Percentiles rank a stretch among this genome's conserved stretches.
Conservation (phyloP, 768 basidiomycete species). For the Leucosporidium creatinivorum region DNA sequence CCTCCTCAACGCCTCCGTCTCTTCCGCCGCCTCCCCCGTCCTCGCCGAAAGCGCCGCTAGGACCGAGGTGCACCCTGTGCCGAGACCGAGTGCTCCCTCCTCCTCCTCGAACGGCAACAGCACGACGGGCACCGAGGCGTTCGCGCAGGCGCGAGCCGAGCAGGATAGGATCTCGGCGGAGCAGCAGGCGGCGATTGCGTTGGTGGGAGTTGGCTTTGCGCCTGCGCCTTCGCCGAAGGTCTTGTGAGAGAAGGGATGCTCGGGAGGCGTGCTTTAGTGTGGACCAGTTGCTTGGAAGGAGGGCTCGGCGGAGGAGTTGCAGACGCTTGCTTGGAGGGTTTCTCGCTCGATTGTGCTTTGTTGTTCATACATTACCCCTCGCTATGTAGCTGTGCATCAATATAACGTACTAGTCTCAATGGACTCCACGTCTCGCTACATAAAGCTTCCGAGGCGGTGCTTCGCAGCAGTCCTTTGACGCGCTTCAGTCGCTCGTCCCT, state of each 20-base stretch:
- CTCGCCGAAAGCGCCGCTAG: slow-evolving; percentile 2
- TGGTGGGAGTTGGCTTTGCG: neutral
- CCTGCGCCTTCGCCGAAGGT: neutral
- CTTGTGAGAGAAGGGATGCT: no score
- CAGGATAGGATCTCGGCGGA: neutral
- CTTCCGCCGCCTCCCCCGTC: neutral
- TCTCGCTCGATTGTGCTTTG: neutral
- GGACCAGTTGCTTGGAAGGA: neutral
- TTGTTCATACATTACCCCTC: neutral
- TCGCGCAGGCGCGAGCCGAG: neutral
- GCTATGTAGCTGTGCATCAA: neutral
- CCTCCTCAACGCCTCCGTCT: neutral
- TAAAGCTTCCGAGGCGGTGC: no score
- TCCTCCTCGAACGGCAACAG: neutral
- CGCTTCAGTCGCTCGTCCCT: no score
- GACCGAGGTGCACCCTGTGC: neutral
- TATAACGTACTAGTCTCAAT: no score
- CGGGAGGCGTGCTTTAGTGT: neutral
- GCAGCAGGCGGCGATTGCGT: neutral
- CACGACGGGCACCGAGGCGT: no score
- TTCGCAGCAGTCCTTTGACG: no score
- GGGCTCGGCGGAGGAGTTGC: no score
- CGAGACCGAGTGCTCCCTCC: neutral
- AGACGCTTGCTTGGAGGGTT: neutral
- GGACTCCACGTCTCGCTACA: no score